phyloP scores from a whole-genome alignment of 1,284 basidiomycete genomes.

The Ganoderma sinense region DNA sequence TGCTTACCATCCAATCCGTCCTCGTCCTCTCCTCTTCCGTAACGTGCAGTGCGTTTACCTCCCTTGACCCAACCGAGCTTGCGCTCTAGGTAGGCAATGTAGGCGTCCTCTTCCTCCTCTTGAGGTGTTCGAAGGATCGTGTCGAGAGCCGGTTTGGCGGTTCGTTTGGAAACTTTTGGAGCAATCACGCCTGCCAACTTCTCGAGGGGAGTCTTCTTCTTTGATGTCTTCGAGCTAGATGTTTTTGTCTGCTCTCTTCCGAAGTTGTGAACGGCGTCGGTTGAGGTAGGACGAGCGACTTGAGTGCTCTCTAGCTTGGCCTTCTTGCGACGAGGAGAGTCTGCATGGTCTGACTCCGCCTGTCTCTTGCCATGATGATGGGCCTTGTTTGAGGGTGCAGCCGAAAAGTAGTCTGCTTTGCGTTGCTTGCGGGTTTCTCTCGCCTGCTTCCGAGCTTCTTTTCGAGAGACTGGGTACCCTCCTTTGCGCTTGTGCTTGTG shows the following conservation, averaged over 20 bases:
- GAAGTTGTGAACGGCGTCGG: constrained; percentile 4
- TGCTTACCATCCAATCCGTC: constrained; percentile 41
- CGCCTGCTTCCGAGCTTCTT: constrained; percentile 70
- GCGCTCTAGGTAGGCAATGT: constrained; percentile 41
- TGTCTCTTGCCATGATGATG: constrained; percentile 30
- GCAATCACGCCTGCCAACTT: constrained; percentile 39
- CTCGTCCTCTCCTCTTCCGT: constrained; percentile 37
- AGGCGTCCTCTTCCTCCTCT: constrained; percentile 42
- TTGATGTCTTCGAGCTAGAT: constrained; percentile 7
- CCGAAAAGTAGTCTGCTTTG: constrained; percentile 62
- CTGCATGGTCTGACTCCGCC: constrained; percentile 49
- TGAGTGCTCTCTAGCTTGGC: constrained; percentile 34
- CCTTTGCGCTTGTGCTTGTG: constrained; percentile 32
- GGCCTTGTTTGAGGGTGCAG: constrained; percentile 34
- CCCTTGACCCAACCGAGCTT: constrained; percentile 41
- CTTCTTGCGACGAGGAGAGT: constrained; percentile 56
- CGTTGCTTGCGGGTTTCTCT: constrained; percentile 64
- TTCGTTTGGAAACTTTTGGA: constrained; percentile 14
- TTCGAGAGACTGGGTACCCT: constrained; percentile 52
- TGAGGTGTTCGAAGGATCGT: constrained; percentile 27
- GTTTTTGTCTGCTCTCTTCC: background rate
- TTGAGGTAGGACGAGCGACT: constrained; percentile 8
- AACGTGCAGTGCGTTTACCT: constrained; percentile 35
- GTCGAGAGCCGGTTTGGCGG: constrained; percentile 9
- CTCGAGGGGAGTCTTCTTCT: constrained; percentile 33